phyloP scores from a whole-genome alignment of 306 rosid species.

The Leucaena leucocephala region DNA sequence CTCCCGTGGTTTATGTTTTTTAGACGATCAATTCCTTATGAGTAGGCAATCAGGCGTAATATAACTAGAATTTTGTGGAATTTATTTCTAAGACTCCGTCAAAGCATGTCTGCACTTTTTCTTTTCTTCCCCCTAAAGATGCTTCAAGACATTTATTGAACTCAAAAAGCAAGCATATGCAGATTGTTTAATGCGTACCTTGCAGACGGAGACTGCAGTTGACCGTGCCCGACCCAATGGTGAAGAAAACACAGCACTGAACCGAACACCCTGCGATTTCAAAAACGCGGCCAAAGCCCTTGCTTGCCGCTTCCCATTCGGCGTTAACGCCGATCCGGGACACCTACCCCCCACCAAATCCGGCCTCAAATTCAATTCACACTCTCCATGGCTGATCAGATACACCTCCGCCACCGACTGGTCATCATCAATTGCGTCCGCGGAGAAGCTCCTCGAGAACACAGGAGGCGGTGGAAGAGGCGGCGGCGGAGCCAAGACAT shows the following conservation, averaged over 20 bases:
- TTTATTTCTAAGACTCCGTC: not conserved
- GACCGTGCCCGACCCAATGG: constrained; percentile 87
- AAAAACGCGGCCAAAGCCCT: constrained; percentile 94
- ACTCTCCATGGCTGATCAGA: constrained; percentile 87
- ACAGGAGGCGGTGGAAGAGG: constrained; percentile 40
- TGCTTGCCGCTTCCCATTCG: constrained; percentile 83
- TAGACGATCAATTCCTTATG: not conserved
- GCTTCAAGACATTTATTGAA: not conserved
- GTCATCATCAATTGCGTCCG: constrained; percentile 59
- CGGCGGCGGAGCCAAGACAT: constrained; percentile 64
- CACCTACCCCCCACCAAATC: constrained; percentile 85
- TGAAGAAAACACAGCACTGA: constrained; percentile 77
- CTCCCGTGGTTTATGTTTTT: not conserved
- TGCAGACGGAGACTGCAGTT: constrained; percentile 76
- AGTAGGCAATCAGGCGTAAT: not conserved
- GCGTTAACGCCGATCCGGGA: constrained; percentile 64
- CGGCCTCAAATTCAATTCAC: constrained; percentile 70
- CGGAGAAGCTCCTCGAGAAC: constrained; percentile 68
- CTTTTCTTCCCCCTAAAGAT: not conserved
- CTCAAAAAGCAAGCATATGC: not conserved
- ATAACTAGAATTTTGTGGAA: not conserved
- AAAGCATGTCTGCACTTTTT: not conserved
- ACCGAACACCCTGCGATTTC: constrained; percentile 84
- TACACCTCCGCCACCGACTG: constrained; percentile 76
- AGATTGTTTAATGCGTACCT: constrained; percentile 44